Evolutionary conservation across 148 eudicot genomes (phyloP), one percentile per base, ranked within the genome.

Genomic region (Agrostemma githago): DNA sequence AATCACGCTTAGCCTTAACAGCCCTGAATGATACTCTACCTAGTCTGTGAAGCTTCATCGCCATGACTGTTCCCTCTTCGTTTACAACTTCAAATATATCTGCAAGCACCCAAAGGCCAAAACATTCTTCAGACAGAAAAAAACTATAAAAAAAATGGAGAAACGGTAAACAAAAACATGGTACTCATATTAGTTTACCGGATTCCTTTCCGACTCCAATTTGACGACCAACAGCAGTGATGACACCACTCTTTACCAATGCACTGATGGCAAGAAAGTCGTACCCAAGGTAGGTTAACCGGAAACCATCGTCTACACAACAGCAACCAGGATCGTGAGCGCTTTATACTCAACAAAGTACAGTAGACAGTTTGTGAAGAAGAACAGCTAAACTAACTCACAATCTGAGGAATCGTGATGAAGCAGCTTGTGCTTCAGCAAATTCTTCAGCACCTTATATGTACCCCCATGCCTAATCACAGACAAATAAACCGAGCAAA

Each of bases 201-300:
- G 97, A 95, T 80, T 92, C 97, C 84, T 95, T 95, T 53, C 98
- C 98, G 2, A 90, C 96, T 69, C 98, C 98, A 82, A 95, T 87
- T 85, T 92, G 96, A 57, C 98, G 97, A 68, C 98, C 98, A 68
- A 95, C 96, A 12, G 92, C 71, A 73, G 77, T 72, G 75, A 95
- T 88, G 16, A 95, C 87, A 53, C 98, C 98, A 39, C 98, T 91
- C 68, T 92, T 92, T 11, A 92, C 90, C 85, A 92, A 66, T 5
- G 97, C 86, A 84, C 89, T 92, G 53, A 95, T 95, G 40, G 98
- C 98, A 82, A 95, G 98, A 79, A 92, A 92, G 85, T 95, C 98
- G 70, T 95, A 95, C 63, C 98, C 98, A 78, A 95, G 90, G 82
- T 95, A 92, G 1, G 98, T 95, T 40, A 95, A 89, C 68, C 98